phyloP scores from a whole-genome alignment of 805 yeast genomes.

The Middelhovenomyces tepae region DNA sequence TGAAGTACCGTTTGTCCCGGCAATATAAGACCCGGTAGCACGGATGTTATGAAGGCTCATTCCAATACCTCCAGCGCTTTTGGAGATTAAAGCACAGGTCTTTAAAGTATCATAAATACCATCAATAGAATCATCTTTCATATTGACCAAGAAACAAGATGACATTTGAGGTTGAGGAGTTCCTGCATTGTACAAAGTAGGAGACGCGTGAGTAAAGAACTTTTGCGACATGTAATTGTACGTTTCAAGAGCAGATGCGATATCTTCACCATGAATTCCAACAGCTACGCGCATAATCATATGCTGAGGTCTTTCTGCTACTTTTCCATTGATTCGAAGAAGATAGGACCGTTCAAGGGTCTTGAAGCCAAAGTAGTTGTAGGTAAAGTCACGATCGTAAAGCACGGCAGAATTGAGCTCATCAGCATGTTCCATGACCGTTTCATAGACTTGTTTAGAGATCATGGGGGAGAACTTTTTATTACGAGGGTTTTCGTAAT shows the following conservation, averaged over 20 bases:
- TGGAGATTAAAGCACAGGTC: conserved; percentile 82
- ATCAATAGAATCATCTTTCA: conserved; percentile 91
- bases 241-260: conserved; percentile 64
- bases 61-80: conserved; percentile 95
- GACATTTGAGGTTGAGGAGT: conserved; percentile 79
- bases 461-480: conserved; percentile 61
- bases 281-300: conserved; percentile 84
- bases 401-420: conserved; percentile 66
- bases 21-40: conserved; percentile 76
- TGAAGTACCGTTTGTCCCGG: conserved; percentile 88
- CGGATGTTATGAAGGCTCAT: conserved; percentile 81
- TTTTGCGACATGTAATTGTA: conserved; percentile 80
- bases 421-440: conserved; percentile 55
- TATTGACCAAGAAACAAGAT: conserved; percentile 84
- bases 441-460: conserved; percentile 52
- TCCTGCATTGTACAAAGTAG: conserved; percentile 90
- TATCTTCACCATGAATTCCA: conserved; percentile 73
- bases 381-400: conserved; percentile 66
- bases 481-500: conserved; percentile 74
- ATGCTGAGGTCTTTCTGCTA: conserved; percentile 90
- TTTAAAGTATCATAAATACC: conserved; percentile 89
- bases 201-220: conserved; percentile 90
- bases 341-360: conserved; percentile 87
- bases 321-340: conserved; percentile 49
- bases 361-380: conserved; percentile 83